Evolutionary conservation across 2,329 filamentous ascomycete species (phyloP).

Genomic region (Monosporascus sp.): DNA sequence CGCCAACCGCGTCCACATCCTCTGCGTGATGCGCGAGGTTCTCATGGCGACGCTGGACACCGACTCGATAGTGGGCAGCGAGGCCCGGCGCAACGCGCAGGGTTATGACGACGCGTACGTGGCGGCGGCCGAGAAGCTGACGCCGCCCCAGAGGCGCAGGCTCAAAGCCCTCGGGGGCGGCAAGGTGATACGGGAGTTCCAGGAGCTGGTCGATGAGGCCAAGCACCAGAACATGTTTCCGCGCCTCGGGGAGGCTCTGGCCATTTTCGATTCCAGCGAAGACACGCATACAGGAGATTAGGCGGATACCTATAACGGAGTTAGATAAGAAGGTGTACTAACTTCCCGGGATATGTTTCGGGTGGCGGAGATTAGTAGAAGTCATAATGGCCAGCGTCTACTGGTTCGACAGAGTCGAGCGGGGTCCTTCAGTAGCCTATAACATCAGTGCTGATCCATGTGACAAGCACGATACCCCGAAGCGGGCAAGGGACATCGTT

Average conservation of each 20-base stretch:
- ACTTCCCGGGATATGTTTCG: too few relatives aligned
- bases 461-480: too few relatives aligned
- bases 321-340: too few relatives aligned
- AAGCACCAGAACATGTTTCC: constrained; percentile 8
- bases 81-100: constrained; percentile 7
- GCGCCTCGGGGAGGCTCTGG: constrained; percentile 5
- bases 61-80: constrained; percentile 5
- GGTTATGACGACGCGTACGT: constrained; percentile 12
- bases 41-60: constrained; percentile 12
- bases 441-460: too few relatives aligned
- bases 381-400: too few relatives aligned
- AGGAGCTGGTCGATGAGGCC: constrained; percentile 8
- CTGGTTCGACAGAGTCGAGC: too few relatives aligned
- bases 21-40: constrained; percentile 17
- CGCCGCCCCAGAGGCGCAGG: constrained; percentile 7
- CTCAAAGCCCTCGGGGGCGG: constrained; percentile 12
- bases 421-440: too few relatives aligned
- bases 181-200: constrained; percentile 14
- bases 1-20: constrained; percentile 15
- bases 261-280: neutral
- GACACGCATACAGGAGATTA: neutral
- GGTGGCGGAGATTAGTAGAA: too few relatives aligned
- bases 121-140: constrained; percentile 8
- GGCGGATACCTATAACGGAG: too few relatives aligned
- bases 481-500: too few relatives aligned